Percentiles rank a stretch among this genome's conserved stretches.
These are phyloP conservation scores for Daldinia eschscholtzii DNA, from an alignment of 2,329 filamentous ascomycete genomes.

Conservation along the genomic window DNA sequence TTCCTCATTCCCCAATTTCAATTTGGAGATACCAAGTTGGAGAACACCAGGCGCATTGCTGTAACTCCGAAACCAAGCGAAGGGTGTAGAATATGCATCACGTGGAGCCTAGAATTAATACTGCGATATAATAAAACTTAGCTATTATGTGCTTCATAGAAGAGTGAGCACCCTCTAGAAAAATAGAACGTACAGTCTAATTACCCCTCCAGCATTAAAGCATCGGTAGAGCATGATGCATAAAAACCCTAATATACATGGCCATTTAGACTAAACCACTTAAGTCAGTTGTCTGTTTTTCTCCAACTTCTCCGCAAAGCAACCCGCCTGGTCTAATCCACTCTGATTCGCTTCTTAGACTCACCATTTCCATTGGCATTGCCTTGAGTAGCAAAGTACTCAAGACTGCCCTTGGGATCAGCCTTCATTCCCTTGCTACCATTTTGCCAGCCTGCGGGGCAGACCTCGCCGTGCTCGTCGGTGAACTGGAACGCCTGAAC, in stretches of 20 bases:
- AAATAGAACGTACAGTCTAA: slow-evolving; percentile 14
- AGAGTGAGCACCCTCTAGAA: background rate
- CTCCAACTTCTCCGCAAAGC: slow-evolving; percentile 28
- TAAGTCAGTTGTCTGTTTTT: slow-evolving; percentile 28
- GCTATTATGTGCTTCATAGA: slow-evolving; percentile 8
- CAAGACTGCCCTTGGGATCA: slow-evolving; percentile 63
- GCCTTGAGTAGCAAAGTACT: slow-evolving; percentile 58
- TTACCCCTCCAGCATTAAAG: slow-evolving; percentile 27
- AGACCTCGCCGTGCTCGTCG: slow-evolving; percentile 85
- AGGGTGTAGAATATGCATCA: background rate
- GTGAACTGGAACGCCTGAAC: slow-evolving; percentile 84
- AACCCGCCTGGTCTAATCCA: slow-evolving; percentile 35
- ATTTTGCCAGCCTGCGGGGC: slow-evolving; percentile 64
- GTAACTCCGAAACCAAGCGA: background rate
- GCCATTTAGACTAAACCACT: slow-evolving; percentile 20
- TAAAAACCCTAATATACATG: slow-evolving; percentile 23
- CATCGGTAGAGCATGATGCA: slow-evolving; percentile 18
- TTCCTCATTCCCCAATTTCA: background rate
- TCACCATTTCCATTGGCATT: slow-evolving; percentile 57
- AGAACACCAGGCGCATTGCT: background rate
- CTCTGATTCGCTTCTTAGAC: slow-evolving; percentile 48
- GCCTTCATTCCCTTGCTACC: slow-evolving; percentile 65
- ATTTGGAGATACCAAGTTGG: background rate
- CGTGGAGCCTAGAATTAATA: background rate
- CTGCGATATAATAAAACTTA: background rate